Conservation (phyloP, 1,139 yeast genomes). For the Geotrichum klebahnii region DNA sequence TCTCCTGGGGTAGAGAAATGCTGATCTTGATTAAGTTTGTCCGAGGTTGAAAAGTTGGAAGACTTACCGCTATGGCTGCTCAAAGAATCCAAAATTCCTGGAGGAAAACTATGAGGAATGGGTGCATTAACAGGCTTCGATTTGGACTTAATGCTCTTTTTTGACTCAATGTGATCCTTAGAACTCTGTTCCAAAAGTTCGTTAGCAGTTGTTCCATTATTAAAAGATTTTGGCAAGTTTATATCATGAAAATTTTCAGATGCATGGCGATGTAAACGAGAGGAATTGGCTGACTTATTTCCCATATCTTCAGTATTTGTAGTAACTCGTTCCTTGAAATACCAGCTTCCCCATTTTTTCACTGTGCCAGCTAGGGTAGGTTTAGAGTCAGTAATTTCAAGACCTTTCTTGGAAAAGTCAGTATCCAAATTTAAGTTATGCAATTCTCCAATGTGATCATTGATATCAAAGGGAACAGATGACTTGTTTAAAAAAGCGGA, state of each 20-base stretch:
- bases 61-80: not conserved
- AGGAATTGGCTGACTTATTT: not conserved
- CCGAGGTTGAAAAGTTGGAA: not conserved
- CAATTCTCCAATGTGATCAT: slow-evolving; percentile 26
- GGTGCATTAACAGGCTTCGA: slow-evolving; percentile 29
- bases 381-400: slow-evolving; percentile 1
- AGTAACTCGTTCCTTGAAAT: slow-evolving; percentile 28
- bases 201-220: too few relatives aligned
- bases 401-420: not conserved
- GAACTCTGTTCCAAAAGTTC: not conserved
- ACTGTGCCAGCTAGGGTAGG: slow-evolving; percentile 30
- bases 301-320: not conserved
- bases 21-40: not conserved
- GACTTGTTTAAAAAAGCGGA: not conserved
- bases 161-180: not conserved
- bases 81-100: slow-evolving; percentile 29
- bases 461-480: slow-evolving; percentile 5
- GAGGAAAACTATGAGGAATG: slow-evolving; percentile 34
- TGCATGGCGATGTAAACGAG: not conserved
- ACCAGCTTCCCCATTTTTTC: slow-evolving; percentile 36
- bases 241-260: not conserved
- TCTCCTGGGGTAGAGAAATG: not conserved
- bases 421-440: not conserved
- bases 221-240: too few relatives aligned
- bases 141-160: not conserved